Evolutionary conservation across 2,329 filamentous ascomycete species (phyloP), one percentile per base, ranked within the genome.

Genomic region (Fusarium sp.): DNA sequence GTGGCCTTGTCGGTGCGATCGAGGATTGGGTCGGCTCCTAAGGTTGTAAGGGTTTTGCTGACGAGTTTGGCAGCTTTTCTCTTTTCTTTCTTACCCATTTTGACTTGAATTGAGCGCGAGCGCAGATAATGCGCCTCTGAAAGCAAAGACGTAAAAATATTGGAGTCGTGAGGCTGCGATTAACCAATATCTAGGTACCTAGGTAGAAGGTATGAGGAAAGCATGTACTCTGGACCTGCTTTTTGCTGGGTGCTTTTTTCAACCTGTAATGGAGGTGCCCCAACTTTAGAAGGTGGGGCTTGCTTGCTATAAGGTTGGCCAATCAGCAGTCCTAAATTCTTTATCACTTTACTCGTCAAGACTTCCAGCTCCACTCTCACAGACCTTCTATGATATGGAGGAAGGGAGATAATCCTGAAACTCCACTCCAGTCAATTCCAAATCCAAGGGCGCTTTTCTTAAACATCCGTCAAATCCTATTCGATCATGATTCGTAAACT

Each of bases 41-140:
- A 43, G 52, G 48, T 37, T 52, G 67, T 71, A 58, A 72, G 67
- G 54, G 58, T 25, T 47, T 68, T 65, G 41, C 58, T 40, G 67
- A 53, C 35, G 37, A 49, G 11, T 27, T 43, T 60, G n/a, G 41
- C 46, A 21, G 58, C 37, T 58, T 63, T 68, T 60, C 52, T 72
- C 46, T 64, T 69, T 40, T 55, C 25, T 50, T 65, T 68, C 66
- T 72, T 74, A 70, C 72, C 70, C 72, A 73, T 73, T n/a, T n/a
- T 60, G 43, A 13, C 10, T 49, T 53, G 27, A 10, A 25, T 36
- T 51, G 47, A 64, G 49, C 23, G 50, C 56, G 49, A 67, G 54
- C 58, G 67, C 53, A 41, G 37, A 11, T 6, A 42, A 23, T 46
- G 49, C 54, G 71, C 60, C 61, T 60, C 67, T 58, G 23, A 5